Evolutionary conservation across 352 stramenopile species (phyloP).

Genomic region (Globisporangium solare): DNA sequence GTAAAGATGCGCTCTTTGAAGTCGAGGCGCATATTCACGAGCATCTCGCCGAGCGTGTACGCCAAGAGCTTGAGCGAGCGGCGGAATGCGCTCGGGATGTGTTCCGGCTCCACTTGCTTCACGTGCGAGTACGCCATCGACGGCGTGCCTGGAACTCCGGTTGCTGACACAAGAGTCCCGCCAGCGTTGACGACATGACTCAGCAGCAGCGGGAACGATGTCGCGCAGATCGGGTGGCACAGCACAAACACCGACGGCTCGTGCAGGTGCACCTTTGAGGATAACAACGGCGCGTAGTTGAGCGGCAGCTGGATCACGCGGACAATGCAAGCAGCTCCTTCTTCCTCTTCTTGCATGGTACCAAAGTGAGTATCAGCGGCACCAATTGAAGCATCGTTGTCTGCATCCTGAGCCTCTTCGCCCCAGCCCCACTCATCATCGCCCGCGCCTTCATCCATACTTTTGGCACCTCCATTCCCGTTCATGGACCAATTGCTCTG

Average conservation of each 20-base stretch:
- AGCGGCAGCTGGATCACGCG: slow-evolving; percentile 54
- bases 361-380: not conserved
- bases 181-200: slow-evolving; percentile 30
- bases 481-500: slow-evolving; percentile 7
- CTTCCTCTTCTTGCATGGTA: not conserved
- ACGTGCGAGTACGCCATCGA: slow-evolving; percentile 42
- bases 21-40: slow-evolving; percentile 42
- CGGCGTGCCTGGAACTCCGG: not conserved
- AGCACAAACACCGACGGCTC: slow-evolving; percentile 76
- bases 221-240: slow-evolving; percentile 54
- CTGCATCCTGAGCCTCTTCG: slow-evolving; percentile 18
- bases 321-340: slow-evolving; percentile 15
- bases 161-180: not conserved
- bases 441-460: not conserved
- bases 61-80: slow-evolving; percentile 62
- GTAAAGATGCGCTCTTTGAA: slow-evolving; percentile 69
- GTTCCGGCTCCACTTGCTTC: slow-evolving; percentile 56
- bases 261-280: slow-evolving; percentile 23
- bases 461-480: not conserved
- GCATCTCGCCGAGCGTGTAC: slow-evolving; percentile 54
- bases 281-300: slow-evolving; percentile 49
- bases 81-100: slow-evolving; percentile 60
- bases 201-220: slow-evolving; percentile 66
- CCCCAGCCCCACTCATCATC: slow-evolving; percentile 53
- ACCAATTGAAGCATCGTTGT: not conserved